These are phyloP conservation scores for Cyberlindnera lachancei DNA, from an alignment of 805 yeast genomes.

Conservation along the genomic window DNA sequence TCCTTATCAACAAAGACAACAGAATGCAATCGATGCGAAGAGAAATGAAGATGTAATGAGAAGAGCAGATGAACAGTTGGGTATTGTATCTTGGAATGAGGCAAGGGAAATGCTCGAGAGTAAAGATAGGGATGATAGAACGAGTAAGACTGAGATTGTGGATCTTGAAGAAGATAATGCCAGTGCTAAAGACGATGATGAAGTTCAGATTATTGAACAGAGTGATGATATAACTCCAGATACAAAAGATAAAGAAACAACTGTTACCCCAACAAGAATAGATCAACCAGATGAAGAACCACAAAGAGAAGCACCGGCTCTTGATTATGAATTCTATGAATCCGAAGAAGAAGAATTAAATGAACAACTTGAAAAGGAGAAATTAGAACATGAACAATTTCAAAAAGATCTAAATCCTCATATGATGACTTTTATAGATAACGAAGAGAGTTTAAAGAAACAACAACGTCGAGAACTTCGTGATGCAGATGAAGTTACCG, in stretches of 20 bases:
- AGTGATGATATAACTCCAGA: not conserved
- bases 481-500: constrained; percentile 88
- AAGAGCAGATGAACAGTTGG: constrained; percentile 18
- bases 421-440: constrained; percentile 17
- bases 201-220: constrained; percentile 8
- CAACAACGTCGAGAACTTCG: constrained; percentile 62
- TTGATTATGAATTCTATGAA: constrained; percentile 65
- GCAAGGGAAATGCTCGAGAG: constrained; percentile 28
- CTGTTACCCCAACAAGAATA: not conserved
- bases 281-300: constrained; percentile 6
- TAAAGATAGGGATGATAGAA: constrained; percentile 3
- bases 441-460: constrained; percentile 46
- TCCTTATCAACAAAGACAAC: constrained; percentile 4
- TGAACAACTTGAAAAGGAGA: constrained; percentile 61
- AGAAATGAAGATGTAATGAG: constrained; percentile 2
- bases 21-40: constrained; percentile 4
- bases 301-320: not conserved
- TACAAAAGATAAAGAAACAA: not conserved
- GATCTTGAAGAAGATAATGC: constrained; percentile 6
- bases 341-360: constrained; percentile 68
- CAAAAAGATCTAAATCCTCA: constrained; percentile 32
- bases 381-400: constrained; percentile 62
- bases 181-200: constrained; percentile 13
- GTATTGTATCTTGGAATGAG: constrained; percentile 45
- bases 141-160: constrained; percentile 5